Evolutionary conservation across 2,329 filamentous ascomycete genomes (phyloP).

Genomic region (Aspergillus calidoustus): DNA sequence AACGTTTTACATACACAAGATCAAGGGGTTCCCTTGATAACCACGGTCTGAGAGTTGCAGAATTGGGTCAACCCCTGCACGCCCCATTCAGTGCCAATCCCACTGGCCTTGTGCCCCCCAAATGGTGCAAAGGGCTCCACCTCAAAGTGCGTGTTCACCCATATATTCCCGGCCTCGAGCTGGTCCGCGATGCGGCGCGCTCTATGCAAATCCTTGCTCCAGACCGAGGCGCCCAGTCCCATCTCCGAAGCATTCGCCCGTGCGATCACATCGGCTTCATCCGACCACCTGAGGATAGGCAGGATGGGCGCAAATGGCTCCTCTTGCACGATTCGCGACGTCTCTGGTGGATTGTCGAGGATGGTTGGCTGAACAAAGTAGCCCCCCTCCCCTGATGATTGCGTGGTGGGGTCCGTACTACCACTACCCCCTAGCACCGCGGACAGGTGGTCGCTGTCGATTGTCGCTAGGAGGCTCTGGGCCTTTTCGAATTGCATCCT

Average conservation of each 20-base stretch:
- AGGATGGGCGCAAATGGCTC: constrained; percentile 69
- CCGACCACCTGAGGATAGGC: constrained; percentile 64
- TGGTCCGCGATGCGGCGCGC: background rate
- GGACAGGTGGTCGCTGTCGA: constrained; percentile 19
- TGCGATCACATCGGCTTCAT: constrained; percentile 63
- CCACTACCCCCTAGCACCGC: too few relatives aligned
- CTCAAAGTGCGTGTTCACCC: background rate
- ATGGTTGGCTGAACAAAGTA: constrained; percentile 65
- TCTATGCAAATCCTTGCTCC: constrained; percentile 30
- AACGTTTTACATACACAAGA: too few relatives aligned
- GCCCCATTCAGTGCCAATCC: constrained; percentile 49
- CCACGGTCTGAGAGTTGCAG: too few relatives aligned
- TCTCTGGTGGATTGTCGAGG: constrained; percentile 61
- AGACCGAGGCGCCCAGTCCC: constrained; percentile 63
- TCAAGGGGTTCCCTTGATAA: too few relatives aligned
- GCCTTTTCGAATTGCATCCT: constrained; percentile 65
- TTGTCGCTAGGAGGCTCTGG: constrained; percentile 60
- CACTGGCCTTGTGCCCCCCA: constrained; percentile 58
- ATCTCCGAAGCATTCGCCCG: constrained; percentile 59
- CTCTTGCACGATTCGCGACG: constrained; percentile 59
- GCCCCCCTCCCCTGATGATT: too few relatives aligned
- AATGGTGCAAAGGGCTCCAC: constrained; percentile 21
- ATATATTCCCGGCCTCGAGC: background rate
- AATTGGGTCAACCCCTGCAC: too few relatives aligned
- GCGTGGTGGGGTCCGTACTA: too few relatives aligned